These are phyloP conservation scores for Yarrowia hollandica DNA, from an alignment of 805 yeast genomes.

Conservation along the genomic window DNA sequence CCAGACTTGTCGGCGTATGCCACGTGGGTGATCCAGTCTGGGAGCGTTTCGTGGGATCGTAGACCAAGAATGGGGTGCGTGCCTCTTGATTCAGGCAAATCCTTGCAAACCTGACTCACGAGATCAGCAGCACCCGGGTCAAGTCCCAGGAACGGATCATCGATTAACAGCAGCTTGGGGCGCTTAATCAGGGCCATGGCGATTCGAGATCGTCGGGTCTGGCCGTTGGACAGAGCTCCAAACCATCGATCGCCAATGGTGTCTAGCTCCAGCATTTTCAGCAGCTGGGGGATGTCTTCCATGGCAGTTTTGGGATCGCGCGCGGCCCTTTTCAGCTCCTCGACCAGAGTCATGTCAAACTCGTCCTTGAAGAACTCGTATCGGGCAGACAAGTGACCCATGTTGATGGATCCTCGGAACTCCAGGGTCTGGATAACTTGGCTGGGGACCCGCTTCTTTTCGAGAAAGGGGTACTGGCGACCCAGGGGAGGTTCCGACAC, in stretches of 20 bases:
- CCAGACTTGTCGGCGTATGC: constrained; percentile 63
- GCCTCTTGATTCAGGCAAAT: constrained; percentile 39
- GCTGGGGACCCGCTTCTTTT: constrained; percentile 48
- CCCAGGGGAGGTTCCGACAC: constrained; percentile 54
- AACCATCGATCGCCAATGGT: constrained; percentile 72
- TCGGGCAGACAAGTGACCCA: constrained; percentile 81
- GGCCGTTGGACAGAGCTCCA: constrained; percentile 90
- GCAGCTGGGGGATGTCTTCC: constrained; percentile 38
- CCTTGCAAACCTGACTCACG: constrained; percentile 56
- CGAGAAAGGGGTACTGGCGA: constrained; percentile 56
- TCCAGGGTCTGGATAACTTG: constrained; percentile 48
- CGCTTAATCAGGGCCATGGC: constrained; percentile 68
- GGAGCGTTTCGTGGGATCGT: constrained; percentile 71
- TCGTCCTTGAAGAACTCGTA: constrained; percentile 86
- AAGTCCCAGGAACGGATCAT: constrained; percentile 90
- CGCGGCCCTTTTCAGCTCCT: constrained; percentile 56
- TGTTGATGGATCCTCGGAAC: constrained; percentile 50
- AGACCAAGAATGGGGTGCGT: constrained; percentile 58
- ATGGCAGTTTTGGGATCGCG: constrained; percentile 43
- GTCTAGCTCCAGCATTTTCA: constrained; percentile 54
- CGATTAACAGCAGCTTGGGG: constrained; percentile 70
- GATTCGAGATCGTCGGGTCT: constrained; percentile 83
- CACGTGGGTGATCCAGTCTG: constrained; percentile 76
- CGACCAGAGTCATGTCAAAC: constrained; percentile 67
- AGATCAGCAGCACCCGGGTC: constrained; percentile 70